A percentile compares a stretch with the other conserved stretches of the same genome.
Evolutionary conservation across 2,329 filamentous ascomycete genomes (phyloP).

Genomic region (Fusarium sp.): DNA sequence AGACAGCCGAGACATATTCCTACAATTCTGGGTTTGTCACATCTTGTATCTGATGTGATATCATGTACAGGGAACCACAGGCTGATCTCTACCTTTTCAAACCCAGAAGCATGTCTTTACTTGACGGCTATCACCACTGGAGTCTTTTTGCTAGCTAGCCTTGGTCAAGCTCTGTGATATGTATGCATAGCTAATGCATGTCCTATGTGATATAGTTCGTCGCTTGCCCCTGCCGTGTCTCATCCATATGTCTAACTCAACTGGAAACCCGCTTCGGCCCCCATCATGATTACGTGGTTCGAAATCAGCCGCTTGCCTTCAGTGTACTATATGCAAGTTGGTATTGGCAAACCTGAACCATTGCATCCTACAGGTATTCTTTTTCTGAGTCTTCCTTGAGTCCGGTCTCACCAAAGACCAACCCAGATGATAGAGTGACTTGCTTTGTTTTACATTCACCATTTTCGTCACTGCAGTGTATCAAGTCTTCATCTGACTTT

Average conservation of each 20-base stretch:
- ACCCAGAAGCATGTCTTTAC: no score
- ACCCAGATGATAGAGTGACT: fast-evolving
- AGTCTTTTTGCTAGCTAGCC: no score
- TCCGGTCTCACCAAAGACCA: fast-evolving
- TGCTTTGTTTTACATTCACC: fast-evolving
- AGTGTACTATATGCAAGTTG: background rate
- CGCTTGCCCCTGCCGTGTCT: background rate
- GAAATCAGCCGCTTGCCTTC: fast-evolving
- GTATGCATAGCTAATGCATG: fast-evolving
- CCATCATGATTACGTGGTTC: fast-evolving
- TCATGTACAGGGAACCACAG: fast-evolving
- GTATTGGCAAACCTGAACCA: fast-evolving
- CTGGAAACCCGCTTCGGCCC: fast-evolving
- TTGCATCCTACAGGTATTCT: fast-evolving
- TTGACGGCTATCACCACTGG: background rate
- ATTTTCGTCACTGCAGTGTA: background rate
- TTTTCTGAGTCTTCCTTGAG: no score
- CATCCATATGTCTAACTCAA: background rate
- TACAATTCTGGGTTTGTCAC: fast-evolving
- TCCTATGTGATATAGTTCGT: background rate
- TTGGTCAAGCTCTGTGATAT: fast-evolving
- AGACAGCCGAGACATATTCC: background rate
- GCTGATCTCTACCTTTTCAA: fast-evolving
- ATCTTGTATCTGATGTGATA: background rate
- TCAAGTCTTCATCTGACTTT: background rate